These are phyloP conservation scores for Capsicum pubescens DNA, from an alignment of 257 asterid species.

Conservation along the genomic window DNA sequence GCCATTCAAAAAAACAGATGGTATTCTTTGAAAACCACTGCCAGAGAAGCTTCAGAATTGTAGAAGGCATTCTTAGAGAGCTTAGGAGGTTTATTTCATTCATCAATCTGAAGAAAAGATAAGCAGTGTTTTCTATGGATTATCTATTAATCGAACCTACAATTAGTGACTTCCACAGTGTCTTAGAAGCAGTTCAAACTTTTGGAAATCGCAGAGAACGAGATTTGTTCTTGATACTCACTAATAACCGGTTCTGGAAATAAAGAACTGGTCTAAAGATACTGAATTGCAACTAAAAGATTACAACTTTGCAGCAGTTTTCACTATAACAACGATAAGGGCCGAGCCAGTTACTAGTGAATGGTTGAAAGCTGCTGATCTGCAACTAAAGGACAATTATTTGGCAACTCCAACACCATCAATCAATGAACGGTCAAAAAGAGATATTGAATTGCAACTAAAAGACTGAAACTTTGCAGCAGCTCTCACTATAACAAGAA, in stretches of 20 bases:
- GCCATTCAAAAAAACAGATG: neutral
- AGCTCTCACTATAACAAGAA: conserved; percentile 1
- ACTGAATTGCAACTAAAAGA: neutral
- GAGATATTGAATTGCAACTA: neutral
- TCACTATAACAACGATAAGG: neutral
- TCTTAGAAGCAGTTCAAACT: neutral
- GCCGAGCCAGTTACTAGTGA: neutral
- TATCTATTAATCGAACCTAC: neutral
- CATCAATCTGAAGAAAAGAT: neutral
- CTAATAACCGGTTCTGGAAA: too few relatives aligned
- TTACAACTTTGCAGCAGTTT: neutral
- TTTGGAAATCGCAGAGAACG: neutral
- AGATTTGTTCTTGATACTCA: neutral
- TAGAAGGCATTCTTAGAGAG: neutral
- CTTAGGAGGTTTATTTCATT: neutral
- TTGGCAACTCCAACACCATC: neutral
- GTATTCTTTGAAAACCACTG: too few relatives aligned
- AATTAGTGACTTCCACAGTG: neutral
- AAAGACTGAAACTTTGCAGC: neutral
- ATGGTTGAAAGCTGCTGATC: neutral
- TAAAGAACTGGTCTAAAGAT: neutral
- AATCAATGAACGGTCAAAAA: neutral
- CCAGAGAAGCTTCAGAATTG: too few relatives aligned
- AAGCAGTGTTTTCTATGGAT: neutral
- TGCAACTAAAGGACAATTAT: neutral